phyloP scores from a whole-genome alignment of 2,329 filamentous ascomycete species.

The Basipetospora sp. region DNA sequence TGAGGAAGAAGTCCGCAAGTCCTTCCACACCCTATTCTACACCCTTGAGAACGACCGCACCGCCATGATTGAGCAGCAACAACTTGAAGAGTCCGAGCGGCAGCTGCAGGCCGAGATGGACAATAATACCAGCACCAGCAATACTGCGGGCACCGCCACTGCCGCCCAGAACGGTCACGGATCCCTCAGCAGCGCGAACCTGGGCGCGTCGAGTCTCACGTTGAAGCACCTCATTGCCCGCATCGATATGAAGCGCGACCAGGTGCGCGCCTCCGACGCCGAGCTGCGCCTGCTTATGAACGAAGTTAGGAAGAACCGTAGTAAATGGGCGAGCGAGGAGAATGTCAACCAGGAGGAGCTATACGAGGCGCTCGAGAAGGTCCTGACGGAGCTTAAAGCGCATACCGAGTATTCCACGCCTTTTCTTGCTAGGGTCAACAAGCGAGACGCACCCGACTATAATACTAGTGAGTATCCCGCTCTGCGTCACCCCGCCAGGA shows the following conservation, averaged over 20 bases:
- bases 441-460: slow-evolving; percentile 92
- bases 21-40: slow-evolving; percentile 87
- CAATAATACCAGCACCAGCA: slow-evolving; percentile 39
- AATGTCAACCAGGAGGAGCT: slow-evolving; percentile 95
- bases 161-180: slow-evolving; percentile 40
- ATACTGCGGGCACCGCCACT: slow-evolving; percentile 28
- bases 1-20: slow-evolving; percentile 75
- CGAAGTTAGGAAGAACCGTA: slow-evolving; percentile 92
- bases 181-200: slow-evolving; percentile 79
- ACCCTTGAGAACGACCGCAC: slow-evolving; percentile 89
- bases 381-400: slow-evolving; percentile 89
- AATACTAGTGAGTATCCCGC: slow-evolving; percentile 56
- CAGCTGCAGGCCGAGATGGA: slow-evolving; percentile 94
- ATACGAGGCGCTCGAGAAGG: slow-evolving; percentile 92
- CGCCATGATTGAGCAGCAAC: slow-evolving; percentile 95
- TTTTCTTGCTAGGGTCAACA: slow-evolving; percentile 87
- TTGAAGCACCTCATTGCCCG: slow-evolving; percentile 92
- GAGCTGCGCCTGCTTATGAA: slow-evolving; percentile 88
- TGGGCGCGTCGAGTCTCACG: slow-evolving; percentile 88
- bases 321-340: slow-evolving; percentile 97
- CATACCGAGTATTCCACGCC: slow-evolving; percentile 96
- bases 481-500: neutral
- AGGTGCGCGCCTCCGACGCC: slow-evolving; percentile 81
- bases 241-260: slow-evolving; percentile 82
- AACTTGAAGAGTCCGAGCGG: slow-evolving; percentile 88